phyloP scores from a whole-genome alignment of 2,329 filamentous ascomycete genomes.

The Cadophora malorum region DNA sequence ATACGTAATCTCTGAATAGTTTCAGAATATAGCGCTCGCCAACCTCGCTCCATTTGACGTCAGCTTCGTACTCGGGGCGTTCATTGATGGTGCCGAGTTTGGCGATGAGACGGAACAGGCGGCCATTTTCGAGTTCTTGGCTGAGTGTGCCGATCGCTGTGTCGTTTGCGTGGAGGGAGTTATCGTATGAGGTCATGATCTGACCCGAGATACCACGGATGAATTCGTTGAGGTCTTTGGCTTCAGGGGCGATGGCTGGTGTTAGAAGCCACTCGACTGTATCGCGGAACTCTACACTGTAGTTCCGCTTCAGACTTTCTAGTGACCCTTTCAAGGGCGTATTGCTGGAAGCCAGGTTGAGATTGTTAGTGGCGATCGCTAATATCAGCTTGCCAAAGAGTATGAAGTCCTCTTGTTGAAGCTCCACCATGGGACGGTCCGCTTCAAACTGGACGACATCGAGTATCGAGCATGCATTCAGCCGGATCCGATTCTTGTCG shows the following conservation, averaged over 20 bases:
- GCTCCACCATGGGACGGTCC: slow-evolving; percentile 70
- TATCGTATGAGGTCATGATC: slow-evolving; percentile 77
- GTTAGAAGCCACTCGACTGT: slow-evolving; percentile 83
- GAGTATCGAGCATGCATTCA: slow-evolving; percentile 87
- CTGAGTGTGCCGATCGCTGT: slow-evolving; percentile 73
- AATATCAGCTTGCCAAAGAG: slow-evolving; percentile 86
- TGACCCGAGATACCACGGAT: slow-evolving; percentile 80
- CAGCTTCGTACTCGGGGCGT: slow-evolving; percentile 81
- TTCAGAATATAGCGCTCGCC: slow-evolving; percentile 93
- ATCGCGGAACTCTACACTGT: slow-evolving; percentile 79
- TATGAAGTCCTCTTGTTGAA: slow-evolving; percentile 87
- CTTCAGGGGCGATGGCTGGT: slow-evolving; percentile 60
- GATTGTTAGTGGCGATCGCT: slow-evolving; percentile 76
- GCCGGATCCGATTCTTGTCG: slow-evolving; percentile 84
- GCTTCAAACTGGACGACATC: slow-evolving; percentile 87
- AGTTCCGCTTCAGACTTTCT: slow-evolving; percentile 78
- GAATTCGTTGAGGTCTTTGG: slow-evolving; percentile 81
- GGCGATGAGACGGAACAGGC: slow-evolving; percentile 77
- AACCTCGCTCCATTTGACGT: slow-evolving; percentile 85
- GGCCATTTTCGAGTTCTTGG: slow-evolving; percentile 87
- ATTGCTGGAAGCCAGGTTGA: slow-evolving; percentile 48
- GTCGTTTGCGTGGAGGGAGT: slow-evolving; percentile 80
- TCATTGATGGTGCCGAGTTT: slow-evolving; percentile 92
- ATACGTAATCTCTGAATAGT: slow-evolving; percentile 95
- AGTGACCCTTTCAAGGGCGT: slow-evolving; percentile 70